These are phyloP conservation scores for Penicillium sp. DNA, from an alignment of 2,329 filamentous ascomycete genomes.

Conservation along the genomic window DNA sequence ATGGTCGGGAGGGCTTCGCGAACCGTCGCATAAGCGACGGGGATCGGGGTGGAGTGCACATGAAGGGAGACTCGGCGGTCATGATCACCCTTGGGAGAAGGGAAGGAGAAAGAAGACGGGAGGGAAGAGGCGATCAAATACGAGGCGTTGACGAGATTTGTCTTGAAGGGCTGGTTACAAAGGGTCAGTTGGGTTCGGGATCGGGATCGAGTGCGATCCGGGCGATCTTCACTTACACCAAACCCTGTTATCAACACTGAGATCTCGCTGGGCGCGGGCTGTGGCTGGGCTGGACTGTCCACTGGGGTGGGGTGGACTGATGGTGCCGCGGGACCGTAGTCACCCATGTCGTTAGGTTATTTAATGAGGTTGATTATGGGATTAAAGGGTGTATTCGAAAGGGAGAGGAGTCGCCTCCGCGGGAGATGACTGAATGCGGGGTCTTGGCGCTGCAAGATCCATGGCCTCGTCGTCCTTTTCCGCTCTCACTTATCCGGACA, in stretches of 20 bases:
- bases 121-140: conserved; percentile 72
- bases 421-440: conserved; percentile 16
- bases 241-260: conserved; percentile 39
- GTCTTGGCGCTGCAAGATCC: conserved; percentile 8
- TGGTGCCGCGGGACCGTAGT: conserved; percentile 26
- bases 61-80: conserved; percentile 39
- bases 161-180: conserved; percentile 66
- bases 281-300: conserved; percentile 13
- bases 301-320: conserved; percentile 13
- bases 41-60: conserved; percentile 64
- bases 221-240: conserved; percentile 31
- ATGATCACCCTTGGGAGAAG: conserved; percentile 32
- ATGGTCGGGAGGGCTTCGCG: conserved; percentile 63
- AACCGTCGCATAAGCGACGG: conserved; percentile 68
- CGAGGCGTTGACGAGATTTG: conserved; percentile 73
- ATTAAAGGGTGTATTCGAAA: neutral
- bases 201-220: conserved; percentile 7
- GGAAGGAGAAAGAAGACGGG: conserved; percentile 61
- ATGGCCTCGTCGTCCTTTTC: neutral
- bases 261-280: conserved; percentile 26
- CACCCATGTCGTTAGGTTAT: conserved; percentile 30
- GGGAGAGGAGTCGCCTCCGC: neutral
- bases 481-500: no score
- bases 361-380: neutral
- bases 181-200: conserved; percentile 3